Conservation (phyloP, 2,329 filamentous ascomycete genomes). For the Rhynchosporium secalis region DNA sequence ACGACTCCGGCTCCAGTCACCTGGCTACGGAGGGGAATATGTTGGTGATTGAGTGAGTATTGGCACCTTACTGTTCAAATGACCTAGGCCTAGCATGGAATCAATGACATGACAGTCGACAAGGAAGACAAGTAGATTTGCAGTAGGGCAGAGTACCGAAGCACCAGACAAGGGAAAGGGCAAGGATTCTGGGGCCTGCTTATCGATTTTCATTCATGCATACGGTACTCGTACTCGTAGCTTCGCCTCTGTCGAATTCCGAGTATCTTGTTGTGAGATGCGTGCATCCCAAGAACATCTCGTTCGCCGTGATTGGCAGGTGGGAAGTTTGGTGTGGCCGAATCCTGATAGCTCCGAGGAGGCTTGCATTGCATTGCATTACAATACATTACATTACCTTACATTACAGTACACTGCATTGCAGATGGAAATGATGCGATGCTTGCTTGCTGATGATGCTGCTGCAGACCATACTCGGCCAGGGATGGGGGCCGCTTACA, state of each 20-base stretch:
- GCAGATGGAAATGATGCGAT: background rate
- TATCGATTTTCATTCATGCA: background rate
- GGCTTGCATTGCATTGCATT: background rate
- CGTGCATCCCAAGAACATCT: background rate
- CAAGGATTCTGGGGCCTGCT: background rate
- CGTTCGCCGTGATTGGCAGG: conserved; percentile 17
- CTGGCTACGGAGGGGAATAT: background rate
- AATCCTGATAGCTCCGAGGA: conserved; percentile 17
- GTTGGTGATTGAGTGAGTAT: background rate
- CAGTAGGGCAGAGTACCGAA: conserved; percentile 2
- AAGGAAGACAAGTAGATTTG: background rate
- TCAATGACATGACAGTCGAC: background rate
- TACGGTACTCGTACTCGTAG: background rate
- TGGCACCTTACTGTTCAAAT: background rate
- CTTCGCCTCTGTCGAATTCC: conserved; percentile 8
- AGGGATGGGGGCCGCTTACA: background rate
- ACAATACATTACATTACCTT: too few species aligned
- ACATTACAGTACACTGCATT: too few species aligned
- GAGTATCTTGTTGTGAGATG: conserved; percentile 17
- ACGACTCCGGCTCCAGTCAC: conserved; percentile 12
- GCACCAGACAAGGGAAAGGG: background rate
- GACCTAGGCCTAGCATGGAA: background rate
- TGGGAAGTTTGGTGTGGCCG: conserved; percentile 2
- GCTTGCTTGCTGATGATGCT: background rate
- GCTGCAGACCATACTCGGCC: conserved; percentile 7